Conservation (phyloP, 441 rosid species). For the Sinapis alba region DNA sequence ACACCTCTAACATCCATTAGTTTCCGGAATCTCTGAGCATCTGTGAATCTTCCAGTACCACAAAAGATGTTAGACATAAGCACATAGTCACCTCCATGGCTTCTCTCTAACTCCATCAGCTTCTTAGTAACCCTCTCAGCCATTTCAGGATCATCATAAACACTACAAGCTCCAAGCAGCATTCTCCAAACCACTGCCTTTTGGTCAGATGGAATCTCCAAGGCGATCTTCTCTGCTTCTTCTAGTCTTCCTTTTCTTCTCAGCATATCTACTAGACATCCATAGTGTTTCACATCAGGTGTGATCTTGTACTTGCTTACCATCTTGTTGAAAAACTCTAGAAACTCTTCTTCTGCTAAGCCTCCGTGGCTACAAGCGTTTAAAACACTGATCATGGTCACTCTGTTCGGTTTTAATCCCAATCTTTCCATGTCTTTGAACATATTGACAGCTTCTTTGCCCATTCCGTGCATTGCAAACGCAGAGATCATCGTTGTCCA, state of each 20-base stretch:
- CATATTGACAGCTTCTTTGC: constrained; percentile 60
- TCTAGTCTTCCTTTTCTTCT: constrained; percentile 82
- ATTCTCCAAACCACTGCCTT: constrained; percentile 74
- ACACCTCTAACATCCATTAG: constrained; percentile 59
- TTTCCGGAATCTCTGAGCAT: constrained; percentile 64
- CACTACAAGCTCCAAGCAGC: constrained; percentile 81
- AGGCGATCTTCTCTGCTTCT: constrained; percentile 77
- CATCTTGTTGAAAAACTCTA: constrained; percentile 70
- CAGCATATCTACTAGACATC: constrained; percentile 81
- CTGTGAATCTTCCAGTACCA: constrained; percentile 67
- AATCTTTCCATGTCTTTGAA: constrained; percentile 63
- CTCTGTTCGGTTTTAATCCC: constrained; percentile 65
- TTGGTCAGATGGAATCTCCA: constrained; percentile 56
- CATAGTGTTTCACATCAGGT: constrained; percentile 74
- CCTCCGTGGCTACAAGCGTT: constrained; percentile 94
- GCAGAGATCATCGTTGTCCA: constrained; percentile 85
- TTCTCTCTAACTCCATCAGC: constrained; percentile 70
- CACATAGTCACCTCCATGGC: constrained; percentile 84
- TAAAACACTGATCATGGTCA: constrained; percentile 73
- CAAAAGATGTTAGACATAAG: constrained; percentile 70
- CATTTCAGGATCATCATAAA: constrained; percentile 71
- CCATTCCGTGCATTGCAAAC: constrained; percentile 84
- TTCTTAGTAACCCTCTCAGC: constrained; percentile 70
- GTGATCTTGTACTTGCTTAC: constrained; percentile 46
- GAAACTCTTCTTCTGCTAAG: constrained; percentile 75